Conservation (phyloP, 192 early-diverging fungal genomes). For the Backusella psychrophila region DNA sequence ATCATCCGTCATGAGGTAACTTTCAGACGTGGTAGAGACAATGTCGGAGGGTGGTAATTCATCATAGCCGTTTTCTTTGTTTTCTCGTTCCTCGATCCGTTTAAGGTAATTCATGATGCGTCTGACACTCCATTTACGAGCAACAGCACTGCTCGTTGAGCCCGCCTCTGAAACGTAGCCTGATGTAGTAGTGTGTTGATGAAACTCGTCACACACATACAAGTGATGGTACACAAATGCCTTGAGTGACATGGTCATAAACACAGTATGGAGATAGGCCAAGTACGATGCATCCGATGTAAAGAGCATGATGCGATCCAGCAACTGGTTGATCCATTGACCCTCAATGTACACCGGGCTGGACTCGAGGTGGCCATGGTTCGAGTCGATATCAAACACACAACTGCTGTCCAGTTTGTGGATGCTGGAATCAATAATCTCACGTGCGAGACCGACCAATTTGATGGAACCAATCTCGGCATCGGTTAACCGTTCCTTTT, state of each 20-base stretch:
- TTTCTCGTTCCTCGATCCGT: constrained; percentile 19
- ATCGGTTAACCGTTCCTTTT: constrained; percentile 11
- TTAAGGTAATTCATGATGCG: constrained; percentile 34
- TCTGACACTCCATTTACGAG: constrained; percentile 32
- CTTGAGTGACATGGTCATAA: constrained; percentile 32
- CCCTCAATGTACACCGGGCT: constrained; percentile 35
- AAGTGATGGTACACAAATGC: constrained; percentile 35
- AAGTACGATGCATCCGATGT: constrained; percentile 29
- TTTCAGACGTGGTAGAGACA: background rate
- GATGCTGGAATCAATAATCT: constrained; percentile 29
- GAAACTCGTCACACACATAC: constrained; percentile 21
- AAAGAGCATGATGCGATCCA: constrained; percentile 15
- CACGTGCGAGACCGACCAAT: constrained; percentile 22
- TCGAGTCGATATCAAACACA: constrained; percentile 29
- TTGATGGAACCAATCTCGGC: constrained; percentile 17
- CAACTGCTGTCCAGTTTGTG: constrained; percentile 28
- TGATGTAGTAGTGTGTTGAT: background rate
- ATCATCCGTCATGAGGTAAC: background rate
- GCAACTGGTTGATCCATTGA: constrained; percentile 33
- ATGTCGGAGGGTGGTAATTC: background rate
- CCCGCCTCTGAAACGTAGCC: background rate
- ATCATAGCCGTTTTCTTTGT: background rate
- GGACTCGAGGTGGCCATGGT: constrained; percentile 18
- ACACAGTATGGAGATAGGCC: constrained; percentile 34
- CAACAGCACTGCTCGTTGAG: background rate